Base-by-base conservation (phyloP, 2,329 filamentous ascomycete genomes). In the Dissoconium aciculare region DNA sequence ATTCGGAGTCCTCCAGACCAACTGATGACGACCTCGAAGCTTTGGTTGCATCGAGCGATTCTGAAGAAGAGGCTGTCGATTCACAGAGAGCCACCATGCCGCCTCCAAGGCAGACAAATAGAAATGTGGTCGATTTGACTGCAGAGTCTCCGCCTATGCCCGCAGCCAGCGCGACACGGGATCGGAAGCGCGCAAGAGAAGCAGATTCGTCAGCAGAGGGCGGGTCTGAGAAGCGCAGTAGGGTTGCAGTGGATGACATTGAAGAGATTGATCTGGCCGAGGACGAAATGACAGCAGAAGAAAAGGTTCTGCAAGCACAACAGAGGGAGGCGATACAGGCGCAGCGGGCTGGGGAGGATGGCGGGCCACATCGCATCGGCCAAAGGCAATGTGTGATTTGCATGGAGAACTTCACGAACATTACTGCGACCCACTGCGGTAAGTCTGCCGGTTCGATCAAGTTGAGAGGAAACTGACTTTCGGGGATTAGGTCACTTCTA, bases 401-500 rank as follows among this genome's bases (percentile, higher is more conserved):
- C 51, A 67, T 76, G 66, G 71, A 75, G 40, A 62, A 56, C 3
- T 67, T 65, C 2, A 70, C 63, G 5, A 63, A 74, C 45, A 60
- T 71, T 6, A 74, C 71, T 2, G 66, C 62, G 3, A 74, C 71
- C 3, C 52, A 61, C 13, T 76, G 71, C 45, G 71, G 69, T 72
- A 57, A 33, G 64, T 56, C n/a, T n/a, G n/a, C n/a, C n/a, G n/a
- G n/a, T n/a, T n/a, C n/a, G n/a, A n/a, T n/a, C n/a, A n/a, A n/a
- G n/a, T n/a, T n/a, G n/a, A n/a, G n/a, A n/a, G n/a, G n/a, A n/a
- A n/a, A n/a, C n/a, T n/a, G n/a, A n/a, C n/a, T n/a, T n/a, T n/a
- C n/a, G n/a, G n/a, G n/a, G n/a, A n/a, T n/a, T 33, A 72, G 69
- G 71, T 0, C 71, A 76, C 45, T 57, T 75, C 14, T 75, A 74